Base-by-base conservation (phyloP, 352 stramenopile genomes). In the Phytopythium litorale region DNA sequence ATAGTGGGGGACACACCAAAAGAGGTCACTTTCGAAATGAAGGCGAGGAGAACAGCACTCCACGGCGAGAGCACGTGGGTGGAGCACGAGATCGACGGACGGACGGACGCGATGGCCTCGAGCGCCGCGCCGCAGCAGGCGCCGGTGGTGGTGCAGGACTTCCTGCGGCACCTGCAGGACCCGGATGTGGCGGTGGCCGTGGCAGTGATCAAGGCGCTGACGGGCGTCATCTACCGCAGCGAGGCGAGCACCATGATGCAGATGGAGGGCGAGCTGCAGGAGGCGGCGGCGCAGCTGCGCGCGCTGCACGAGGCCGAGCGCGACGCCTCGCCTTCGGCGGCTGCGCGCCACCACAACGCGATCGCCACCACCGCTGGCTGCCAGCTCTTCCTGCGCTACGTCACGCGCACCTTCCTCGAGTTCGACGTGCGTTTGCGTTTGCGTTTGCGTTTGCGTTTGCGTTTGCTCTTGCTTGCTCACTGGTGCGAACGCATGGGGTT, bases 161-260 rank as follows among this genome's bases (percentile, higher is more conserved):
- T 93, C 51, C 65, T 90, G 67, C 73, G 70, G 66, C 90, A 78
- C 64, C 71, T 93, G 35, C 72, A 79, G 57, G 84, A 93, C 70
- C 61, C 81, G 19, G 84, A 93, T 60, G 83, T 91, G 63, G 91
- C 94, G 8, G 86, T 98, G 42, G 92, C 94, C 3, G 92, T 98
- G 48, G 92, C 90, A 12, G 94, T 96, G 53, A 98, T 98, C 74
- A 96, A 97, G 68, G 89, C 89, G 7, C 73, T 98, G 23, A 92
- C 97, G 37, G 86, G 89, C 52, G 92, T 98, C 18, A 97, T 98
- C 55, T 69, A 90, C 63, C 86, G 88, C 64, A 94, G 82, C 58
- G 82, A 87, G 51, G 90, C 91, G n/a, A 93, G 84, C 60, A 98
- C 94, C 28, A 98, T 98, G 94, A 98, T 98, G 92, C 90, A 96